These are phyloP conservation scores for Candida palmyrensis DNA, from an alignment of 805 yeast genomes.

Conservation along the genomic window DNA sequence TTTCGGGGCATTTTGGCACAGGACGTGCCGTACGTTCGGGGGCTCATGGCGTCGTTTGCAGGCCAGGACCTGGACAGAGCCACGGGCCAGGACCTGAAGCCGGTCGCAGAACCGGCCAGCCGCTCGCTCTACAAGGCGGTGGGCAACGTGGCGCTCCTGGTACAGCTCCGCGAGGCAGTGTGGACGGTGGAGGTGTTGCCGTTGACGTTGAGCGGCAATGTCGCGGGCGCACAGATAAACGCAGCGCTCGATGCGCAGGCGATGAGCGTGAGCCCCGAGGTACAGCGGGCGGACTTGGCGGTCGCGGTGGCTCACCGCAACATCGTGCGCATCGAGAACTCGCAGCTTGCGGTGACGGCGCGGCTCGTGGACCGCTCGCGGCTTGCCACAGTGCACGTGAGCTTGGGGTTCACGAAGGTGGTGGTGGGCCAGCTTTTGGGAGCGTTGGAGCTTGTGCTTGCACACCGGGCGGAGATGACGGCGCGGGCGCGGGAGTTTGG, in stretches of 20 bases:
- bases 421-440: conserved; percentile 18
- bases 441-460: conserved; percentile 12
- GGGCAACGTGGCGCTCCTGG: conserved; percentile 10
- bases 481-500: too few relatives aligned
- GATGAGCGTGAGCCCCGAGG: conserved; percentile 10
- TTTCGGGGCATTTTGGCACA: conserved; percentile 8
- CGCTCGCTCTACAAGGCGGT: conserved; percentile 1
- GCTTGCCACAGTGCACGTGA: conserved; percentile 12
- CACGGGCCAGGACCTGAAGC: not conserved
- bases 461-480: too few relatives aligned
- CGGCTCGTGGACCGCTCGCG: conserved; percentile 7
- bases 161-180: conserved; percentile 15
- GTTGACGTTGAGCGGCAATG: conserved; percentile 12
- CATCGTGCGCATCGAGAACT: conserved; percentile 20
- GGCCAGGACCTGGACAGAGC: not conserved
- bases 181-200: conserved; percentile 17
- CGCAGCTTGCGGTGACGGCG: conserved; percentile 16
- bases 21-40: conserved; percentile 11
- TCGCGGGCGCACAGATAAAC: conserved; percentile 13
- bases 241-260: conserved; percentile 9
- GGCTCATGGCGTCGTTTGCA: conserved; percentile 1
- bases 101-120: not conserved
- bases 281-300: conserved; percentile 17
- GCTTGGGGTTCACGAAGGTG: conserved; percentile 27
- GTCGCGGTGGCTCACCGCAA: conserved; percentile 10